Conservation (phyloP, 2,329 filamentous ascomycete species). For the Talaromyces rugulosus region DNA sequence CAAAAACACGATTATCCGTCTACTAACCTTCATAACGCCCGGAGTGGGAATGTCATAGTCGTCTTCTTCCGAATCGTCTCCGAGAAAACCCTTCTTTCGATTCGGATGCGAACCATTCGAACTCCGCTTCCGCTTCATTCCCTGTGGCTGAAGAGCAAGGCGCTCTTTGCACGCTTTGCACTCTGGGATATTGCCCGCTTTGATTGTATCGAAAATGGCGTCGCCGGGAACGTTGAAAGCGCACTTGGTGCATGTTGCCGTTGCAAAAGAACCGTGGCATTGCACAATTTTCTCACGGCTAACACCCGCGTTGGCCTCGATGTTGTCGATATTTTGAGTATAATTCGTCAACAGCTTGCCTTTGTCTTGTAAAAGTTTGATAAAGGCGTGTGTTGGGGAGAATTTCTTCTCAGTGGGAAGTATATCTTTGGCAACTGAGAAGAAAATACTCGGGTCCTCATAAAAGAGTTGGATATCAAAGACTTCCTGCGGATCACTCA, state of each 20-base stretch:
- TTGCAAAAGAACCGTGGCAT: constrained; percentile 94
- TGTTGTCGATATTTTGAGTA: constrained; percentile 97
- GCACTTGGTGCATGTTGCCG: constrained; percentile 83
- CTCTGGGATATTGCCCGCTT: constrained; percentile 68
- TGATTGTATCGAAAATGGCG: constrained; percentile 74
- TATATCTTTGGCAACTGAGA: constrained; percentile 85
- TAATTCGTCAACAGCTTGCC: constrained; percentile 93
- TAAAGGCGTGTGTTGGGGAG: constrained; percentile 92
- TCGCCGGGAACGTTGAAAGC: constrained; percentile 69
- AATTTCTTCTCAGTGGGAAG: constrained; percentile 74
- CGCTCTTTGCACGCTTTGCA: constrained; percentile 67
- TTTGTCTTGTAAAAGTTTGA: constrained; percentile 80
- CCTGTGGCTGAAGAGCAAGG: constrained; percentile 46
- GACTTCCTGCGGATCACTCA: constrained; percentile 84
- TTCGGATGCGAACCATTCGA: constrained; percentile 46
- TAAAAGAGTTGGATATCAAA: constrained; percentile 88
- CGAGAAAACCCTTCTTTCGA: constrained; percentile 53
- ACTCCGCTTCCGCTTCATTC: constrained; percentile 51
- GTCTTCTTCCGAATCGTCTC: constrained; percentile 55
- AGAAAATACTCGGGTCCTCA: constrained; percentile 85
- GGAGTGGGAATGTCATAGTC: constrained; percentile 63
- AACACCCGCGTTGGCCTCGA: constrained; percentile 84
- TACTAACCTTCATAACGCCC: constrained; percentile 70
- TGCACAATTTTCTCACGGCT: constrained; percentile 78
- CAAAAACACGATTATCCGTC: neutral